Conservation (phyloP, 805 yeast species). For the Lachancea thermotolerans region DNA sequence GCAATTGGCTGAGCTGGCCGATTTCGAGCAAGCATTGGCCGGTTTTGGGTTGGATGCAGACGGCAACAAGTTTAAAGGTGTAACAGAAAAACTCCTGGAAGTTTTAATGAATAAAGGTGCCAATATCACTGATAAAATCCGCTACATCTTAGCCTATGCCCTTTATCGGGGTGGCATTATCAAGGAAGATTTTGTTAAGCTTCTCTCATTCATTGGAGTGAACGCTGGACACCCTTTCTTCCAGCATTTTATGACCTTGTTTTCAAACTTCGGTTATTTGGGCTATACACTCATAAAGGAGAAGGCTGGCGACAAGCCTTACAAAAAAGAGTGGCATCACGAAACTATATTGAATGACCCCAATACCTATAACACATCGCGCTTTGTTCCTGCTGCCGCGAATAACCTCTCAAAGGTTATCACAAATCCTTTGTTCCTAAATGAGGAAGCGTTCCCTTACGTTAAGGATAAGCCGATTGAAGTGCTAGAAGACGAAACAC, state of each 20-base stretch:
- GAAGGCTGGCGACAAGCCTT: constrained; percentile 36
- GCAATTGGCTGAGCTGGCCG: constrained; percentile 65
- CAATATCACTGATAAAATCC: constrained; percentile 58
- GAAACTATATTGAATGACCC: constrained; percentile 37
- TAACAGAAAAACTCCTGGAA: constrained; percentile 56
- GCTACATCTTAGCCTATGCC: constrained; percentile 69
- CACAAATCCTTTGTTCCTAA: constrained; percentile 41
- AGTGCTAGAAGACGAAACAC: constrained; percentile 33
- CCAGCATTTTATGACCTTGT: constrained; percentile 43
- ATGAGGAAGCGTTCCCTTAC: constrained; percentile 61
- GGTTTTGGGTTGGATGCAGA: constrained; percentile 66
- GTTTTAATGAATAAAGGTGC: constrained; percentile 45
- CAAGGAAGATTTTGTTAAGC: constrained; percentile 62
- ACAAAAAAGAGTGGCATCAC: constrained; percentile 47
- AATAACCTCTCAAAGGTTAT: constrained; percentile 48
- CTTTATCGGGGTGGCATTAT: constrained; percentile 77
- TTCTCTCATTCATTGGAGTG: constrained; percentile 49
- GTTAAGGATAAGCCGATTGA: constrained; percentile 65
- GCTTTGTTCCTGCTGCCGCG: constrained; percentile 67
- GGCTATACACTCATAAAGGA: constrained; percentile 52
- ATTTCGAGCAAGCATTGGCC: constrained; percentile 76
- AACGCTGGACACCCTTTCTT: constrained; percentile 35
- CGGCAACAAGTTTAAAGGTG: constrained; percentile 51
- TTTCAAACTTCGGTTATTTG: constrained; percentile 49
- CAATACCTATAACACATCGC: constrained; percentile 49